Evolutionary conservation across 768 basidiomycete genomes (phyloP), one percentile per base, ranked within the genome.

Genomic region (Pulveroboletus sp.): DNA sequence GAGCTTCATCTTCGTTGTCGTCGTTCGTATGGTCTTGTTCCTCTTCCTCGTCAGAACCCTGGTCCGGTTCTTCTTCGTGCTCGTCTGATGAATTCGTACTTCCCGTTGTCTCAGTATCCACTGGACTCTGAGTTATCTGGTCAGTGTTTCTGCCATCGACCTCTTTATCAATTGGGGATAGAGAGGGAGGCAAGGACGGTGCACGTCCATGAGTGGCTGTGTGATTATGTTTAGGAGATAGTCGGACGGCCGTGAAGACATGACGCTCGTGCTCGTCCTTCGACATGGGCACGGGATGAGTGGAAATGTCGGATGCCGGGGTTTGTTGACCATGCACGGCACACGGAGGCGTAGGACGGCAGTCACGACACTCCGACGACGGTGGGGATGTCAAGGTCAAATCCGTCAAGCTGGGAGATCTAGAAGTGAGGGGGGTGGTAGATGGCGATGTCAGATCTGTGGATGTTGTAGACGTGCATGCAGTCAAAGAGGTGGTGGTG

Each of bases 191-290:
- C 17, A 42, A 27, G 4, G 48, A 43, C 16, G 41, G 14, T 4
- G 22, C 20, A 12, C 36, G 46, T 6, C 35, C 42, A 37, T 52
- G 39, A 36, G n/a, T 45, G 52, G 20, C 29, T 11, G 17, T 47
- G 52, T 31, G n/a, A n/a, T 54, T 55, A 35, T 47, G 49, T 9
- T 40, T 45, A 12, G 67, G 56, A n/a, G 55, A 63, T 31, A 67
- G 30, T 12, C 64, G 57, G 13, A 68, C 47, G 3, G 64, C 67
- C 2, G 54, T 61, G 17, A 60, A 52, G 24, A 66, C 40, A 26
- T 62, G 64, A 37, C 51, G 57, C 9, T 36, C 56, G 13, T 43
- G 55, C 13, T 59, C 62, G 19, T 65, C 55, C 32, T 45, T 61
- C 3, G 50, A 38, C 0, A 24, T 10, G 12, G 52, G 42, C 11